Base-by-base conservation (phyloP, 345 rosid genomes). In the Kandelia obovata region DNA sequence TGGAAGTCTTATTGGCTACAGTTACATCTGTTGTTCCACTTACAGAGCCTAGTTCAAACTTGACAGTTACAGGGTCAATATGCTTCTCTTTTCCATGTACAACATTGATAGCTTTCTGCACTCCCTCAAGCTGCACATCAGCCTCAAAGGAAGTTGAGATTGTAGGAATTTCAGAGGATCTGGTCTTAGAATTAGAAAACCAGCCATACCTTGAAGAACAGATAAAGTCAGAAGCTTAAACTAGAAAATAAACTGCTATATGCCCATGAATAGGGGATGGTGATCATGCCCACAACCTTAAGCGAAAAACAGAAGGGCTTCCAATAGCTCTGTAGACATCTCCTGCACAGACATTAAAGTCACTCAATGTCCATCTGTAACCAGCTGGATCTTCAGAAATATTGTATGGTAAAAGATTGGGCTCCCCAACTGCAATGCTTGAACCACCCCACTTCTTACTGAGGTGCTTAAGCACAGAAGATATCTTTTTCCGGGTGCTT, bases 171-270 rank as follows among this genome's bases (percentile, higher is more conserved):
- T 52, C 71, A 30, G 43, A 27, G 43, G 75, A 53, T 74, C 74
- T 56, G 62, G 58, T 35, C 66, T 76, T 79, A 62, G 74, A 66
- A 70, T 71, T 57, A 21, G 83, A 76, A 61, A 79, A 71, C 96
- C 99, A 95, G 27, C 92, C 99, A 79, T 92, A 95, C 90, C 99
- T 95, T 73, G 35, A 25, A 61, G 71, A 56, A 68, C n/a, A 58
- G 74, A 67, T 59, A 26, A 9, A 59, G 72, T 81, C 61, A 79
- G 34, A 52, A 68, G 25, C 49, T 39, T 30, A 28, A 26, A 64
- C 35, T 39, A 53, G 26, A 56, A 56, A 25, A 43, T 43, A 43
- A 69, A 65, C 58, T 19, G 61, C 43, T 30, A 34, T n/a, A 16
- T 55, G 47, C 17, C 61, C 52, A 61, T 31, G 58, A 70, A 58